Evolutionary conservation across 441 rosid genomes (phyloP), one percentile per base, ranked within the genome.

Genomic region (Melastoma candidum): DNA sequence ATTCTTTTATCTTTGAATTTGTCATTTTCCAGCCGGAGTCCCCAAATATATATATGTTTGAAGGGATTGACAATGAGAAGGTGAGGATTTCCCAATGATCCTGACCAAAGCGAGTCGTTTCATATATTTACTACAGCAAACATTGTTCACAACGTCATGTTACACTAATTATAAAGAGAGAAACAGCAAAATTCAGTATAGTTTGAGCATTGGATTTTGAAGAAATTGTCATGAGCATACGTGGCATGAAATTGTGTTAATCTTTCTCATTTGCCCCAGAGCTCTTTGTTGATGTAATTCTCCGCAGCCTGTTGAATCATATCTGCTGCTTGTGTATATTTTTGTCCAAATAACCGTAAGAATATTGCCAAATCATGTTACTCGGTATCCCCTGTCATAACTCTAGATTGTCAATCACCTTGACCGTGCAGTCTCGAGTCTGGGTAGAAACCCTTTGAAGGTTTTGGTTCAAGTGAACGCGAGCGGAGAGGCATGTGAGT

Each of bases 401-500:
- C 7, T 1, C 41, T 36, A 90, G 97, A 70, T 87, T 32, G 97
- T 92, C 43, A 78, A 77, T 63, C 68, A 84, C 71, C 89, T 87
- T 36, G 83, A 87, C 54, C 70, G 65, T 69, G 89, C 75, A 45
- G 85, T 87, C 75, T 77, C 83, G 17, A 74, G 64, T 67, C 79
- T 84, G n/a, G 84, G 86, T 51, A 81, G 96, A 61, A 77, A 77
- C 65, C 97, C 97, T 55, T 57, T 90, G 63, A 82, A 82, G 74
- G 87, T 90, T 64, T 57, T 90, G 74, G 85, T 81, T 57, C 97
- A 87, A 77, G 97, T 90, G 47, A 90, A 90, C 64, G 85, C 97
- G 6, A 87, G 96, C 26, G 92, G 95, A 70, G 96, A 90, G 78
- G 72, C 69, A 63, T 84, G 96, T 87, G 79, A 70, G 95, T 71